Percentiles rank a stretch among this genome's conserved stretches.
Conservation (phyloP, 2,329 filamentous ascomycete genomes). For the Proliferodiscus dingleyae region DNA sequence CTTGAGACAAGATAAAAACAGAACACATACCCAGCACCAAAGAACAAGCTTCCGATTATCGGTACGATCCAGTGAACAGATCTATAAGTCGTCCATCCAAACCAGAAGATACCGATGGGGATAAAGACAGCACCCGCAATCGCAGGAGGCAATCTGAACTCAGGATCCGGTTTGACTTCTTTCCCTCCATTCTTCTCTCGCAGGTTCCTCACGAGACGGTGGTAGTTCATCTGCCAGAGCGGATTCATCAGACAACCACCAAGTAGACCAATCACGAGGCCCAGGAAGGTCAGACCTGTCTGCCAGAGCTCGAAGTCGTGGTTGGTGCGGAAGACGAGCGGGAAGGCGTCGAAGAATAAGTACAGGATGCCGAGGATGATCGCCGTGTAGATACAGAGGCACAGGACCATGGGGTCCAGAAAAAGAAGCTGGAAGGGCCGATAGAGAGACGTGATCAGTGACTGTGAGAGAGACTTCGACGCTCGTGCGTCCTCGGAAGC, state of each 20-base stretch:
- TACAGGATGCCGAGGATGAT: constrained; percentile 34
- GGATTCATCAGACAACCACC: constrained; percentile 39
- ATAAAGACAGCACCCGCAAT: constrained; percentile 70
- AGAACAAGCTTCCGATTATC: constrained; percentile 65
- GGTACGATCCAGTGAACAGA: constrained; percentile 71
- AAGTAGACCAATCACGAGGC: too few species aligned
- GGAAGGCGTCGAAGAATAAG: constrained; percentile 35
- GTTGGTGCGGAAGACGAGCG: constrained; percentile 44
- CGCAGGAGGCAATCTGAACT: constrained; percentile 73
- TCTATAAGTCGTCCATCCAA: constrained; percentile 75
- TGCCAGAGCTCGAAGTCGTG: constrained; percentile 41
- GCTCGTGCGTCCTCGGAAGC: neutral
- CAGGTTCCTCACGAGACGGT: constrained; percentile 45
- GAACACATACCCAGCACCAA: constrained; percentile 59
- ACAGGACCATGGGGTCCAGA: constrained; percentile 42
- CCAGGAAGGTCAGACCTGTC: constrained; percentile 41
- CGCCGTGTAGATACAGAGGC: constrained; percentile 47
- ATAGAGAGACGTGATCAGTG: constrained; percentile 44
- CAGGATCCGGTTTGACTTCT: constrained; percentile 61
- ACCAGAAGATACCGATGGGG: constrained; percentile 78
- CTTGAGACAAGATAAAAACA: too few species aligned
- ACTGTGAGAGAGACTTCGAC: constrained; percentile 31
- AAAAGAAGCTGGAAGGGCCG: constrained; percentile 71
- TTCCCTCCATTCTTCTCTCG: constrained; percentile 39
- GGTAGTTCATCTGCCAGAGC: constrained; percentile 57